Percentiles rank a stretch among this genome's conserved stretches.
These are phyloP conservation scores for Athelia psychrophila DNA, from an alignment of 1,284 basidiomycete species.

Conservation along the genomic window DNA sequence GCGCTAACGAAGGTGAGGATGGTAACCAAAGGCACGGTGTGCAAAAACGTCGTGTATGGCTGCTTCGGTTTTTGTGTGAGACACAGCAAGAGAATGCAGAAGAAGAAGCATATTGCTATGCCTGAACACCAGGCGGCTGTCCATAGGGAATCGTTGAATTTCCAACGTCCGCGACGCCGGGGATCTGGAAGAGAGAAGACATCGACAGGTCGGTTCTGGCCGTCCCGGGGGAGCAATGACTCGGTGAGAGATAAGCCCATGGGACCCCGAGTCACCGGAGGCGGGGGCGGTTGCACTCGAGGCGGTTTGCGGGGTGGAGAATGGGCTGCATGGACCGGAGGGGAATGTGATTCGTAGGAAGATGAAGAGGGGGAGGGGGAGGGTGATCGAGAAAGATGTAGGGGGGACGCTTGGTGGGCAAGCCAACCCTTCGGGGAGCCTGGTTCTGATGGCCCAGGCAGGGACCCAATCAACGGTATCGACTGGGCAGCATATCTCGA, in stretches of 20 bases:
- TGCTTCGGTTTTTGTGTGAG: constrained; percentile 38
- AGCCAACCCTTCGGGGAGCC: constrained; percentile 62
- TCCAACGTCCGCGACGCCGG: constrained; percentile 57
- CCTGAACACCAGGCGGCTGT: constrained; percentile 64
- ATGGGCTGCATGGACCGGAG: constrained; percentile 26
- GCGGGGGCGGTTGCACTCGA: constrained; percentile 28
- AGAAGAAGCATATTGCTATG: constrained; percentile 56
- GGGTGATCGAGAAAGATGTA: constrained; percentile 35
- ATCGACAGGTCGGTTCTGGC: constrained; percentile 55
- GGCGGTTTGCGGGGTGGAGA: constrained; percentile 15
- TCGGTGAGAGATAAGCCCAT: constrained; percentile 66
- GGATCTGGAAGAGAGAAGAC: constrained; percentile 75
- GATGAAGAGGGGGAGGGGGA: constrained; percentile 49
- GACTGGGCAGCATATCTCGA: constrained; percentile 44
- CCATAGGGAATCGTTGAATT: constrained; percentile 70
- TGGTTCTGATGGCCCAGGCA: constrained; percentile 28
- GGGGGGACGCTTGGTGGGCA: constrained; percentile 57
- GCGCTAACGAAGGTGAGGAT: constrained; percentile 77
- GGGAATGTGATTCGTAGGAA: constrained; percentile 46
- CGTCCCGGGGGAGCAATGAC: constrained; percentile 70
- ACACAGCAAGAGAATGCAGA: constrained; percentile 63
- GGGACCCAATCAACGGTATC: constrained; percentile 48
- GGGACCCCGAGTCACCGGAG: constrained; percentile 32
- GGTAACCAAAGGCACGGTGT: constrained; percentile 82
- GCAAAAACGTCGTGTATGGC: constrained; percentile 71